Conservation (phyloP, 2,329 filamentous ascomycete genomes). For the Macroventuria anomochaeta region DNA sequence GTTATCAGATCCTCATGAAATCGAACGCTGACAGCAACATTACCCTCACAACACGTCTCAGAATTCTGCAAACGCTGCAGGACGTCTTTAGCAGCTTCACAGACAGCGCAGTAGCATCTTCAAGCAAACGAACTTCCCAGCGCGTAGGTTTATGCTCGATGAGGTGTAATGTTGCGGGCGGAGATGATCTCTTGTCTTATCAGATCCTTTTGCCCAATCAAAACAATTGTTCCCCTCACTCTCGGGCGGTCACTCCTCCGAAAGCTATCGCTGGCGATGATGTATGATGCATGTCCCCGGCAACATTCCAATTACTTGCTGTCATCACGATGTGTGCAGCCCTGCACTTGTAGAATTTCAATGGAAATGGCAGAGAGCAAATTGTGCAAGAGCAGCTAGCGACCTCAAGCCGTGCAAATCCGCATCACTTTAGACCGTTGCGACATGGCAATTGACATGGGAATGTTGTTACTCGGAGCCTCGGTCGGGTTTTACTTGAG, state of each 20-base stretch:
- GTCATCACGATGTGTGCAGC: background rate
- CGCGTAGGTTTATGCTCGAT: background rate
- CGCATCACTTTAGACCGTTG: background rate
- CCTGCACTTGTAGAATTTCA: background rate
- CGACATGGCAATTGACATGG: background rate
- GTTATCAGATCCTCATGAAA: constrained; percentile 7
- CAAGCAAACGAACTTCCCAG: background rate
- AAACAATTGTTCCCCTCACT: constrained; percentile 22
- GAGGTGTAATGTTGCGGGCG: constrained; percentile 14
- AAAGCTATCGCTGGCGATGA: constrained; percentile 24
- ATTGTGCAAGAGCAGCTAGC: background rate
- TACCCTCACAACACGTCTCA: background rate
- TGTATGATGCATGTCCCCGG: constrained; percentile 20
- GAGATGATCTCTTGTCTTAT: constrained; percentile 41
- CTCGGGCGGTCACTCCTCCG: constrained; percentile 21
- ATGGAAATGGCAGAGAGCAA: background rate
- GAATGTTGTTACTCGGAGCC: constrained; percentile 2
- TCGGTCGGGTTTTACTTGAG: constrained; percentile 7
- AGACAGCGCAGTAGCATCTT: no score
- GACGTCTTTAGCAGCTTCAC: no score
- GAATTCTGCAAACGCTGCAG: background rate
- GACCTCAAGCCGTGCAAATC: background rate
- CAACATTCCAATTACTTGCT: constrained; percentile 9
- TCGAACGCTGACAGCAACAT: background rate
- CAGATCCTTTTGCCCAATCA: constrained; percentile 29